Evolutionary conservation across 2,329 filamentous ascomycete genomes (phyloP), one percentile per base, ranked within the genome.

Genomic region (Colletotrichum paranaense): DNA sequence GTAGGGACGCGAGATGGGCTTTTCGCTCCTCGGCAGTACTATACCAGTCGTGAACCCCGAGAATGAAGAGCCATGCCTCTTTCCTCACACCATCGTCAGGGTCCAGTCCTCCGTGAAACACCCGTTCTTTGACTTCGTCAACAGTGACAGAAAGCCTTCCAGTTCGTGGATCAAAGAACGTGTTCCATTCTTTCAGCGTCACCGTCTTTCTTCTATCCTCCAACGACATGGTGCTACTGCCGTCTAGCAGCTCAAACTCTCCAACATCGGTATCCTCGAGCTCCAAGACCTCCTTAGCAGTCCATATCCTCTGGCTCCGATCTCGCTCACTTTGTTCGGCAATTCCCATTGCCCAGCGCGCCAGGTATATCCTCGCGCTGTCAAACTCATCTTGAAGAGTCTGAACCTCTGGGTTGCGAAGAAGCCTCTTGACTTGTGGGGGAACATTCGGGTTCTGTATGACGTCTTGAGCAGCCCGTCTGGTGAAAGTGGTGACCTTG

Each of bases 291-390:
- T 99, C 97, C 76, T 92, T 92, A 1, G 95, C 96, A 0, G 95
- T 98, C 94, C 95, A 99, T 79, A 98, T 95, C 59, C 95, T 88
- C 81, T 95, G 93, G 64, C 92, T 94, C 28, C 93, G 88, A 78
- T 99, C 97, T 52, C 92, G 89, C 79, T 99, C 97, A 78, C 95
- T 96, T 84, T 99, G 97, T 81, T 99, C 97, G 0, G 97, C 95
- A 76, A 99, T 98, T 8, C 95, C 95, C 97, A 99, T 98, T 2
- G 97, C 97, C 97, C 97, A 99, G 75, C 97, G 89, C 26, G 97
- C 97, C 52, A 99, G 88, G 80, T 99, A 99, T 73, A 99, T 88
- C 76, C 97, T 90, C 4, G 97, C 97, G 78, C 95, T 98, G 85
- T 99, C 97, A 78, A 98, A 99, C 80, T 99, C 97, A 73, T 98